Conservation (phyloP, 768 basidiomycete genomes). For the Amanita polypyramis region DNA sequence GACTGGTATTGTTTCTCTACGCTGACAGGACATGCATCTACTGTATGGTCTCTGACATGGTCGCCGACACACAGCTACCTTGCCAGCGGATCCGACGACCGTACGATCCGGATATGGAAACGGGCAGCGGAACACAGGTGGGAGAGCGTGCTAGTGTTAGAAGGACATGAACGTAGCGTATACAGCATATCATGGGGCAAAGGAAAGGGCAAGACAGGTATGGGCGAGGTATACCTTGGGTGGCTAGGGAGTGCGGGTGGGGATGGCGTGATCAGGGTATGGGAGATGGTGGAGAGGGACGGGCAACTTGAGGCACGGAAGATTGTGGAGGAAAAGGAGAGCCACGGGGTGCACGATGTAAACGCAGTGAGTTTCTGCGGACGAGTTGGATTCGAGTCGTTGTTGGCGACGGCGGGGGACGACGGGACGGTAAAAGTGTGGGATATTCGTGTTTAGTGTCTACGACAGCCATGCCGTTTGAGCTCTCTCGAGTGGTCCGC, state of each 20-base stretch:
- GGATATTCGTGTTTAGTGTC: constrained; percentile 17
- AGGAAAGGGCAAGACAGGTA: constrained; percentile 22
- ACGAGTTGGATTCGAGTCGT: constrained; percentile 44
- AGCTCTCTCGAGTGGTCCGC: constrained; percentile 46
- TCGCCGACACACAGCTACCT: constrained; percentile 70
- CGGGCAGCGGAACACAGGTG: constrained; percentile 51
- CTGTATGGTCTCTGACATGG: constrained; percentile 89
- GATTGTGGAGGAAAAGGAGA: constrained; percentile 47
- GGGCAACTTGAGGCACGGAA: constrained; percentile 12
- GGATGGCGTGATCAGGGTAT: constrained; percentile 77
- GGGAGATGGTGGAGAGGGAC: constrained; percentile 48
- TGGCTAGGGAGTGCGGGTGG: constrained; percentile 81
- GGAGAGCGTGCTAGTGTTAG: constrained; percentile 48
- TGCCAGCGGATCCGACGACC: constrained; percentile 81
- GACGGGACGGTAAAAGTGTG: constrained; percentile 81
- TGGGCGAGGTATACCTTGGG: constrained; percentile 40
- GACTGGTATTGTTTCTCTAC: constrained; percentile 91
- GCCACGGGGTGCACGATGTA: constrained; percentile 79
- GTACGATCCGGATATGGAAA: constrained; percentile 79
- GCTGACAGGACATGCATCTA: constrained; percentile 70
- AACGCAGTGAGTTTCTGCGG: constrained; percentile 85
- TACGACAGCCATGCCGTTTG: constrained; percentile 3
- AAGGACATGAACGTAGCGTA: constrained; percentile 64
- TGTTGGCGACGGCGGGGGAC: constrained; percentile 80
- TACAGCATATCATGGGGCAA: constrained; percentile 70